Evolutionary conservation across 2,329 filamentous ascomycete species (phyloP).

Genomic region (Chaetomium globosum): DNA sequence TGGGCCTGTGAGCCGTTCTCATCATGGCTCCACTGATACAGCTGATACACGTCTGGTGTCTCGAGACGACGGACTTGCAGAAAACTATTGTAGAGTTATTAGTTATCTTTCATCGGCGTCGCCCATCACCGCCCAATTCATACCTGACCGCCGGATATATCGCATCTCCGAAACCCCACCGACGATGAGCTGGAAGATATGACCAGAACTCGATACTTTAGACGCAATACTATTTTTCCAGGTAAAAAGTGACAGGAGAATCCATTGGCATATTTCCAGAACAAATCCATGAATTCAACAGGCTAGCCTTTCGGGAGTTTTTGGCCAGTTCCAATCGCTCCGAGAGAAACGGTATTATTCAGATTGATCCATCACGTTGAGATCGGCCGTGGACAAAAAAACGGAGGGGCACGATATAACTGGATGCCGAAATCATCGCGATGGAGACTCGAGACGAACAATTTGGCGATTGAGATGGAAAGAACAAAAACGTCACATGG

Average conservation of each 20-base stretch:
- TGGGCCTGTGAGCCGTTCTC: not conserved
- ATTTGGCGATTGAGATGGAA: not conserved
- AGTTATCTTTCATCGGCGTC: not conserved
- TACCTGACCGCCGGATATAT: not conserved
- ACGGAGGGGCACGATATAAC: not conserved
- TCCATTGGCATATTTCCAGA: not conserved
- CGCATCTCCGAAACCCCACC: not conserved
- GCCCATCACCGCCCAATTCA: not conserved
- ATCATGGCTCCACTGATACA: not conserved
- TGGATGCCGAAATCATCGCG: not conserved
- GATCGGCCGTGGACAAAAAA: not conserved
- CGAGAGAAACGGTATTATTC: not conserved
- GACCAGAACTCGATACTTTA: not conserved
- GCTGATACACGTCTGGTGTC: not conserved
- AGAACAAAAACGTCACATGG: slow-evolving; percentile 24
- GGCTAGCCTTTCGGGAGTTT: too few species aligned
- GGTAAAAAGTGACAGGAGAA: not conserved
- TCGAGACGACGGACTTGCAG: not conserved
- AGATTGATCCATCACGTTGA: not conserved
- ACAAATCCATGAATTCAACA: not conserved
- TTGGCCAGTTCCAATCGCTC: not conserved
- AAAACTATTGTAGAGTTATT: not conserved
- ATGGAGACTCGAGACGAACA: not conserved
- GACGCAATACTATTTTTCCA: not conserved
- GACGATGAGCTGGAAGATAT: not conserved